Evolutionary conservation across 306 rosid species (phyloP).

Genomic region (Cicer arietinum): DNA sequence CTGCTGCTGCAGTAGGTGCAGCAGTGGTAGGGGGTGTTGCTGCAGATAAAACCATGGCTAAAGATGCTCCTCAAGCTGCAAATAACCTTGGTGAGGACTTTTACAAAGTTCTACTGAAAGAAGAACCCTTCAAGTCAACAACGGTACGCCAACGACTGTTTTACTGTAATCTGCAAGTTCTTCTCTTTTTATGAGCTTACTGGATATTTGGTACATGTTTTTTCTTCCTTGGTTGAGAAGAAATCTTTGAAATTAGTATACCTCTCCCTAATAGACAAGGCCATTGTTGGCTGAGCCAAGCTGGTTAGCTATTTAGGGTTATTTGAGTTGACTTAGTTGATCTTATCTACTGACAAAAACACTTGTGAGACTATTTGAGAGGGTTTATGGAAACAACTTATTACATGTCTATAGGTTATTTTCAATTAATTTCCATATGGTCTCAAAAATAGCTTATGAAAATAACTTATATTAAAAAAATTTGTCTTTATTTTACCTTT

Average conservation of each 20-base stretch:
- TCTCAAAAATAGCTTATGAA: too few relatives aligned
- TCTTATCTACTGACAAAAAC: too few relatives aligned
- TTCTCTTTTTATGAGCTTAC: neutral
- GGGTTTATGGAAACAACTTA: too few relatives aligned
- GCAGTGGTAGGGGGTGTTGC: conserved; percentile 82
- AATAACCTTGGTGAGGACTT: conserved; percentile 80
- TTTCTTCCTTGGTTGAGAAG: conserved; percentile 19
- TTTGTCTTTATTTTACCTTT: too few relatives aligned
- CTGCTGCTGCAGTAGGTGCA: conserved; percentile 94
- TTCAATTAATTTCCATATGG: too few relatives aligned
- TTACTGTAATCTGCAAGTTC: conserved; percentile 6
- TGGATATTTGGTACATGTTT: neutral
- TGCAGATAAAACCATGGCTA: conserved; percentile 62
- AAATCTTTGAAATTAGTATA: conserved; percentile 11
- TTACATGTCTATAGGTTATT: neutral
- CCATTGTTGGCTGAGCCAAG: conserved; percentile 1
- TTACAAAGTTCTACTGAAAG: conserved; percentile 77
- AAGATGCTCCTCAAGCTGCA: conserved; percentile 79
- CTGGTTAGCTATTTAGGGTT: neutral
- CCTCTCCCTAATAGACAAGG: neutral
- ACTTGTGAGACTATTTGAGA: too few relatives aligned
- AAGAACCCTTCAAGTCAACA: conserved; percentile 96
- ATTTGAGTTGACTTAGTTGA: too few relatives aligned
- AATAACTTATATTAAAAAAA: too few relatives aligned
- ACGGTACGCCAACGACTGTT: conserved; percentile 58